phyloP scores from a whole-genome alignment of 2,329 filamentous ascomycete species.

The Botrytis sinoallii region DNA sequence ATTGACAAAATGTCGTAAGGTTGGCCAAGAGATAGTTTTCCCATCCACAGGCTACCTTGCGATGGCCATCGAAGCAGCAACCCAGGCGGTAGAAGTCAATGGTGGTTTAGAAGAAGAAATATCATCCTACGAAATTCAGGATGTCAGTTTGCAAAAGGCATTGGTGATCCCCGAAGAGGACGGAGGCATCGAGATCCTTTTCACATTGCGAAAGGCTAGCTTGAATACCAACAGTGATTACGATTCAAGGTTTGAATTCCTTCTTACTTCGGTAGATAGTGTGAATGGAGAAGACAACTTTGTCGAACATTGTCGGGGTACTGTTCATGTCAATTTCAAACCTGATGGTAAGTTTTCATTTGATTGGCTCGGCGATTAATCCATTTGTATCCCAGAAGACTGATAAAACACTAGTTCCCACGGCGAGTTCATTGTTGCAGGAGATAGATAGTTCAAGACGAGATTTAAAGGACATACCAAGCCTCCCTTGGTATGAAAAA shows the following conservation, averaged over 20 bases:
- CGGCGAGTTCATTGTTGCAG: background rate
- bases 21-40: background rate
- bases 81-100: background rate
- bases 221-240: background rate
- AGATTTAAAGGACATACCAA: background rate
- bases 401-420: background rate
- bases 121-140: constrained; percentile 23
- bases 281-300: background rate
- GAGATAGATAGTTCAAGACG: background rate
- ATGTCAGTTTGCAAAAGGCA: constrained; percentile 14
- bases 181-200: constrained; percentile 15
- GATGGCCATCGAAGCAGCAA: constrained; percentile 25
- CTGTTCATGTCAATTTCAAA: background rate
- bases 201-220: background rate
- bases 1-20: background rate
- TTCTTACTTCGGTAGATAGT: background rate
- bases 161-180: constrained; percentile 14
- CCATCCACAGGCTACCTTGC: constrained; percentile 40
- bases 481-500: background rate
- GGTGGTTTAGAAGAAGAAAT: constrained; percentile 34
- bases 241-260: background rate
- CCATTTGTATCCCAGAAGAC: background rate
- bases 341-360: background rate
- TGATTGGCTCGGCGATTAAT: background rate
- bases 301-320: background rate